Evolutionary conservation across 1,139 yeast genomes (phyloP).

Genomic region (Neolecta irregularis): DNA sequence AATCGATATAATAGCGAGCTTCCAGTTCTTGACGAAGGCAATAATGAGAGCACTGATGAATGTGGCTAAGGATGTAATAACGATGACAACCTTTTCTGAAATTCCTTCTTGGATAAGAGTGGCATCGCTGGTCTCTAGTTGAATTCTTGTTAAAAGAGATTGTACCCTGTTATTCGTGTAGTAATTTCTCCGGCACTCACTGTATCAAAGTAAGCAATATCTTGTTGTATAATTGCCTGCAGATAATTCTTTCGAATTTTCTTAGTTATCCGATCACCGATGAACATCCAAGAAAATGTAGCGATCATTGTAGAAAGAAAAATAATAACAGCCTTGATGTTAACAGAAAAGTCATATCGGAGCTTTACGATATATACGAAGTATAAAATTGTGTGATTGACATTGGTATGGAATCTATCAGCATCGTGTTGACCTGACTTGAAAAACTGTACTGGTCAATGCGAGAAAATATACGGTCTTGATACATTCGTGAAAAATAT

Average conservation of each 20-base stretch:
- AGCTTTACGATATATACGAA: constrained; percentile 20
- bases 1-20: constrained; percentile 26
- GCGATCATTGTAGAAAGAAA: constrained; percentile 17
- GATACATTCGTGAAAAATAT: constrained; percentile 25
- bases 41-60: constrained; percentile 29
- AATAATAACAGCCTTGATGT: constrained; percentile 20
- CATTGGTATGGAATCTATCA: constrained; percentile 17
- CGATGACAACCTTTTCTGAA: constrained; percentile 31
- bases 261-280: constrained; percentile 30
- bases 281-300: constrained; percentile 21
- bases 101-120: constrained; percentile 31
- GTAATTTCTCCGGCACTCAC: constrained; percentile 31
- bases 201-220: constrained; percentile 32
- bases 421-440: constrained; percentile 12
- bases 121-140: constrained; percentile 32
- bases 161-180: constrained; percentile 31
- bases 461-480: too few relatives aligned
- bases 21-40: constrained; percentile 29
- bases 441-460: too few relatives aligned
- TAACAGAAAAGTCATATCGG: too few relatives aligned
- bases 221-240: constrained; percentile 28
- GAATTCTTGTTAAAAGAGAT: too few relatives aligned
- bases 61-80: constrained; percentile 26
- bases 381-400: constrained; percentile 17
- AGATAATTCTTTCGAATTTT: constrained; percentile 29